These are phyloP conservation scores for Albatrellus ellisii DNA, from an alignment of 768 basidiomycete genomes.

Conservation along the genomic window DNA sequence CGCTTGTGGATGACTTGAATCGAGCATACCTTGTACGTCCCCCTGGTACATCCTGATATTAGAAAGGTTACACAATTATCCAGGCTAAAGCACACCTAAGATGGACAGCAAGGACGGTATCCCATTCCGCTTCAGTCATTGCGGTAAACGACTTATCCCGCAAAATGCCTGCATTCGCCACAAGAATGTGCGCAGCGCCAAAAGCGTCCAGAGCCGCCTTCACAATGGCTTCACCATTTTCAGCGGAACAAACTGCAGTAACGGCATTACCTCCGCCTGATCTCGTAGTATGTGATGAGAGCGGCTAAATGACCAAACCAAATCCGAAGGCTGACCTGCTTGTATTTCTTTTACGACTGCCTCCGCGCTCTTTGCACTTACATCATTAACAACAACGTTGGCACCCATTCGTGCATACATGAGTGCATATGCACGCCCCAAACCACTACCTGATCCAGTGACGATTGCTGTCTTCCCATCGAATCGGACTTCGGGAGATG, in stretches of 20 bases:
- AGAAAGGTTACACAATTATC: conserved; percentile 1
- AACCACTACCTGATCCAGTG: conserved; percentile 90
- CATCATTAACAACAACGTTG: conserved; percentile 93
- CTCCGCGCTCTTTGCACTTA: conserved; percentile 74
- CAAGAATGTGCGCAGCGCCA: conserved; percentile 74
- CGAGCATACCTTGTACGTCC: conserved; percentile 67
- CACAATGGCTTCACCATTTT: conserved; percentile 85
- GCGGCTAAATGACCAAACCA: not conserved
- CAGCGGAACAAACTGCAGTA: conserved; percentile 74
- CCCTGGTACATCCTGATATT: conserved; percentile 24
- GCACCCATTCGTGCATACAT: conserved; percentile 92
- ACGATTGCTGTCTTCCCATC: conserved; percentile 87
- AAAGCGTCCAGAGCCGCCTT: conserved; percentile 80
- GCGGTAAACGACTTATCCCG: conserved; percentile 87
- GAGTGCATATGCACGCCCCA: conserved; percentile 83
- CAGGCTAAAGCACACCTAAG: conserved; percentile 31
- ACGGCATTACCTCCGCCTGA: conserved; percentile 83
- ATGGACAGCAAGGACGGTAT: conserved; percentile 80
- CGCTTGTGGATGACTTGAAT: not conserved
- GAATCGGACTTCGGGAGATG: conserved; percentile 60
- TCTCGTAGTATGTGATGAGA: not conserved
- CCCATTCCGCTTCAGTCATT: conserved; percentile 92
- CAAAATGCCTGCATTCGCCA: conserved; percentile 90
- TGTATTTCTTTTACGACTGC: conserved; percentile 80
- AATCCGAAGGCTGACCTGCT: conserved; percentile 35